phyloP scores from a whole-genome alignment of 1,139 yeast species.

The Hansenula sp. region DNA sequence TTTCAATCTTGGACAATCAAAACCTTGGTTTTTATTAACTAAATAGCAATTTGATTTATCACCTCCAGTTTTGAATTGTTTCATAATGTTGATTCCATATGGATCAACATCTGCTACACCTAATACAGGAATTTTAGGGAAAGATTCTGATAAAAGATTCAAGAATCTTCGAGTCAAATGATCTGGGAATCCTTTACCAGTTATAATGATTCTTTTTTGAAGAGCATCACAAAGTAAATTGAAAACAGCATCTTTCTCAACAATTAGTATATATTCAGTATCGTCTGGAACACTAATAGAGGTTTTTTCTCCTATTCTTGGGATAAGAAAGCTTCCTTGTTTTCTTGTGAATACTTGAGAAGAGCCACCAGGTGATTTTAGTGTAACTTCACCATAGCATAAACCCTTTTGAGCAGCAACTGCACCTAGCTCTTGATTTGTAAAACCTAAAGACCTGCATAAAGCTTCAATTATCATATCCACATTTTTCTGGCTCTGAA shows the following conservation, averaged over 20 bases:
- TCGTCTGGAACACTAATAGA: conserved; percentile 11
- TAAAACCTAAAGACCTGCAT: conserved; percentile 23
- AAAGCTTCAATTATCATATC: conserved; percentile 36
- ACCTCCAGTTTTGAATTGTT: conserved; percentile 32
- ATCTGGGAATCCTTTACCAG: conserved; percentile 77
- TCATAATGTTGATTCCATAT: conserved; percentile 60
- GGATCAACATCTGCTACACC: conserved; percentile 60
- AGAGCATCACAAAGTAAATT: conserved; percentile 28
- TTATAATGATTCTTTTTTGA: conserved; percentile 32
- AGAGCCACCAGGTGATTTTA: background rate
- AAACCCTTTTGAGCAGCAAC: conserved; percentile 64
- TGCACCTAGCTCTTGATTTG: conserved; percentile 36
- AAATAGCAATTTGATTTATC: conserved; percentile 6
- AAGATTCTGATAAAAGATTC: conserved; percentile 39
- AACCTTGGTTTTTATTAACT: background rate
- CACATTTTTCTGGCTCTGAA: conserved; percentile 42
- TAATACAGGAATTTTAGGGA: conserved; percentile 45
- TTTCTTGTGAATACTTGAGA: conserved; percentile 7
- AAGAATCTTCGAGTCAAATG: conserved; percentile 59
- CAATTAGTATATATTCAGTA: conserved; percentile 37
- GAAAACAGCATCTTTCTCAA: conserved; percentile 65
- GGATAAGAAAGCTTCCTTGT: conserved; percentile 24
- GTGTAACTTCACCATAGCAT: conserved; percentile 35
- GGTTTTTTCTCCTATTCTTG: conserved; percentile 20
- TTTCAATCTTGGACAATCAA: conserved; percentile 8